These are phyloP conservation scores for Dendrocalamus latiflorus DNA, from an alignment of 202 grass and related monocot genomes.

Conservation along the genomic window DNA sequence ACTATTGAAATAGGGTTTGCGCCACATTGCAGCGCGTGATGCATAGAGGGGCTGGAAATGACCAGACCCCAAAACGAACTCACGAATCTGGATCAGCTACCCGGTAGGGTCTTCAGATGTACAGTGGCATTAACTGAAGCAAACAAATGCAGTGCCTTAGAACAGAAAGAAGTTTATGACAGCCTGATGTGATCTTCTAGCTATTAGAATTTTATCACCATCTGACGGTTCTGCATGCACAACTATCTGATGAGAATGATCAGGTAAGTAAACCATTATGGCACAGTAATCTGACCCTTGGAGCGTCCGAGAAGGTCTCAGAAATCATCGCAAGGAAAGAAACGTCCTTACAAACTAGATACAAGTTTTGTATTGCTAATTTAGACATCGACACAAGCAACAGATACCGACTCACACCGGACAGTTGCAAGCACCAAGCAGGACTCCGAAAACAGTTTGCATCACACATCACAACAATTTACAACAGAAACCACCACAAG, in stretches of 20 bases:
- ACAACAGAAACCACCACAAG: slow-evolving; percentile 9
- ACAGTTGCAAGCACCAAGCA: slow-evolving; percentile 11
- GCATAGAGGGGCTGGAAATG: slow-evolving; percentile 12
- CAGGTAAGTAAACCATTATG: background rate
- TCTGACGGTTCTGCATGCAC: background rate
- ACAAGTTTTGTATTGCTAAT: background rate
- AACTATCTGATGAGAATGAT: background rate
- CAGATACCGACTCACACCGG: background rate
- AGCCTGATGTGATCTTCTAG: slow-evolving; percentile 32
- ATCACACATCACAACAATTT: slow-evolving; percentile 38
- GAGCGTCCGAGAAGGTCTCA: background rate
- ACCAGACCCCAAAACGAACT: slow-evolving; percentile 23
- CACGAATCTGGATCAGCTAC: slow-evolving; percentile 20
- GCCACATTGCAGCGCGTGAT: slow-evolving; percentile 9
- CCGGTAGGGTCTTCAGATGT: background rate
- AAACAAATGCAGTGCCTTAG: background rate
- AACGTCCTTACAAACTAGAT: background rate
- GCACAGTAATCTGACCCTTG: background rate
- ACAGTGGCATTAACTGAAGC: background rate
- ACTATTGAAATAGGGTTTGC: slow-evolving; percentile 24
- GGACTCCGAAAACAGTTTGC: background rate
- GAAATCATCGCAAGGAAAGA: background rate
- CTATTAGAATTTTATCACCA: slow-evolving; percentile 14
- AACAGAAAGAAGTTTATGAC: slow-evolving; percentile 16
- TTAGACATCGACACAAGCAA: background rate